phyloP scores from a whole-genome alignment of 2,329 filamentous ascomycete genomes.

The Penicillium sp. region DNA sequence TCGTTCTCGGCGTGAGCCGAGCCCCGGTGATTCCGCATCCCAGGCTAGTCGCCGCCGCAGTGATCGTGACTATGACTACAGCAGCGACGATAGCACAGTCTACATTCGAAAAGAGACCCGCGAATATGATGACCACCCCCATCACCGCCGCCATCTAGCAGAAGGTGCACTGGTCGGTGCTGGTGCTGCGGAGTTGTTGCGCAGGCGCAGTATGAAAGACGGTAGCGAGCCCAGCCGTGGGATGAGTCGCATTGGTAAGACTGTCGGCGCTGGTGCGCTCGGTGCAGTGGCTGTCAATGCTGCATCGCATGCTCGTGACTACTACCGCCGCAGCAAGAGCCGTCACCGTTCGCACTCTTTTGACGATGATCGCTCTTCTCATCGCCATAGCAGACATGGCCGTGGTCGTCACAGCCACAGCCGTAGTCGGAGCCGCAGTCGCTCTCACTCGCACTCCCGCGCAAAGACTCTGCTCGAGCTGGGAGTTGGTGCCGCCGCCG shows the following conservation, averaged over 20 bases:
- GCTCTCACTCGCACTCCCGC: constrained; percentile 49
- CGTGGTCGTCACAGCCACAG: constrained; percentile 32
- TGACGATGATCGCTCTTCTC: constrained; percentile 40
- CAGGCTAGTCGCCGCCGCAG: constrained; percentile 45
- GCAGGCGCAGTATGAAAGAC: constrained; percentile 55
- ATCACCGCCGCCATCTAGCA: constrained; percentile 57
- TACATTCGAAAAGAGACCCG: constrained; percentile 53
- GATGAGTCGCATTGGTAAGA: constrained; percentile 47
- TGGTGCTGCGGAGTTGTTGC: constrained; percentile 58
- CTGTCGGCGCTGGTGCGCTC: constrained; percentile 58
- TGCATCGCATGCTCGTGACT: constrained; percentile 50
- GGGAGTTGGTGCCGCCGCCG: constrained; percentile 54
- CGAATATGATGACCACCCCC: constrained; percentile 45
- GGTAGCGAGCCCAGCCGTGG: constrained; percentile 53
- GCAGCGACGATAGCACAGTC: constrained; percentile 59
- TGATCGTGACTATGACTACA: constrained; percentile 46
- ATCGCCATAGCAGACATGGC: constrained; percentile 32
- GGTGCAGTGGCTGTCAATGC: constrained; percentile 61
- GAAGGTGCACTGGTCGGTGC: constrained; percentile 59
- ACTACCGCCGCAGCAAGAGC: constrained; percentile 46
- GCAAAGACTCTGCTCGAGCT: constrained; percentile 52
- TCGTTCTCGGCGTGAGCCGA: constrained; percentile 45
- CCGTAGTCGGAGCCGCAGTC: constrained; percentile 40
- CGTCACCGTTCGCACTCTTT: constrained; percentile 42
- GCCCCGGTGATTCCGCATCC: constrained; percentile 52